Percentiles rank a stretch among this genome's conserved stretches.
Conservation (phyloP, 2,329 filamentous ascomycete genomes). For the Paecilomyces dactylethromorphus region DNA sequence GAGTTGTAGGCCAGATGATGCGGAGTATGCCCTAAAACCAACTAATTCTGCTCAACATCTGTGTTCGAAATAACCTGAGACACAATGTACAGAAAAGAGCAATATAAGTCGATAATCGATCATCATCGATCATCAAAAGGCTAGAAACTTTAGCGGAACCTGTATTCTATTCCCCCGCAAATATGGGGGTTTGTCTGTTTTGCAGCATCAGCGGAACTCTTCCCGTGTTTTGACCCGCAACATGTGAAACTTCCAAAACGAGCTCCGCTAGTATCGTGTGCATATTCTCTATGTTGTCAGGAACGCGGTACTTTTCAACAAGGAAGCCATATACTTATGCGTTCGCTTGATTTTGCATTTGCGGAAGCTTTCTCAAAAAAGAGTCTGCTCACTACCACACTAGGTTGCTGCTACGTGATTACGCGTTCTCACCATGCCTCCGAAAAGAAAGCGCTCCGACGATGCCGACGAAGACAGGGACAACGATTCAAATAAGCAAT, state of each 20-base stretch:
- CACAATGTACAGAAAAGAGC: not conserved
- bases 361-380: not conserved
- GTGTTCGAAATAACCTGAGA: no score
- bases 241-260: not conserved
- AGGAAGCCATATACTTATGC: not conserved
- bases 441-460: conserved; percentile 21
- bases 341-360: not conserved
- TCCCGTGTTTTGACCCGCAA: not conserved
- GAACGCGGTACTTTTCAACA: not conserved
- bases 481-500: conserved; percentile 19
- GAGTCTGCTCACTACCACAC: not conserved
- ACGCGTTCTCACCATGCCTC: not conserved
- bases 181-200: not conserved
- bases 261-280: not conserved
- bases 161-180: not conserved
- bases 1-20: no score
- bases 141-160: not conserved
- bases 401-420: not conserved
- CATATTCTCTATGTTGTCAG: not conserved
- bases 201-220: not conserved
- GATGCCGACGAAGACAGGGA: conserved; percentile 13
- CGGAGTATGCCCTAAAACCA: no score
- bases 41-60: no score
- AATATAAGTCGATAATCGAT: not conserved
- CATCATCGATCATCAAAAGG: not conserved